Base-by-base conservation (phyloP, 1,139 yeast genomes). In the Taiozyma sp. region DNA sequence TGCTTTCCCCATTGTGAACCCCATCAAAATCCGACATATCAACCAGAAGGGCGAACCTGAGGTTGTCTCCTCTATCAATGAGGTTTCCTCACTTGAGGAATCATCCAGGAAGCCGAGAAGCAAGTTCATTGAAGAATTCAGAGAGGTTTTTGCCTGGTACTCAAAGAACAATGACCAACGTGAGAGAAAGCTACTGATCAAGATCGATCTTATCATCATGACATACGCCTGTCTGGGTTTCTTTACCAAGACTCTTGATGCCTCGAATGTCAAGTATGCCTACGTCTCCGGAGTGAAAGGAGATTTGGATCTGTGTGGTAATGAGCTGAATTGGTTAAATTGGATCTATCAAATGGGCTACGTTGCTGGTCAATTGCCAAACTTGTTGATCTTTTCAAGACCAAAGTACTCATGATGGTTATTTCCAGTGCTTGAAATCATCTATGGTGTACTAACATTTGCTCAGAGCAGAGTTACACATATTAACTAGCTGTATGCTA, bases 391-490 rank as follows among this genome's bases (percentile, higher is more conserved):
- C 1, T 56, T 60, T 10, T 51, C 54, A 42, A 52, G 53, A 28
- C 57, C 61, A 19, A 40, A 34, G 6, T 19, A 13, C 14, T 44
- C 50, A 21, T 51, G 51, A 43, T 52, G 43, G 42, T 55, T 59
- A 2, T 69, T 76, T 55, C 54, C 54, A 7, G 55, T 67, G 1
- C 68, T 75, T 56, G 85, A 80, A 59, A 57, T 80, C 42, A 61
- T 73, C 43, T 82, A 87, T 86, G 77, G 81, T 7, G 60, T 79
- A 14, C 71, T 79, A 52, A 81, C 87, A 1, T 65, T 81, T 24
- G 69, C 72, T 32, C 63, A 73, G 39, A 75, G 64, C 51, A 67
- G 66, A 50, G 76, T 75, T 22, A 67, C 65, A 28, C 68, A 64
- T 42, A 74, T 71, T 11, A 61, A 65, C 1, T 74, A 76, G 34